phyloP scores from a whole-genome alignment of 116 monocot species.

The Cymodocea nodosa region DNA sequence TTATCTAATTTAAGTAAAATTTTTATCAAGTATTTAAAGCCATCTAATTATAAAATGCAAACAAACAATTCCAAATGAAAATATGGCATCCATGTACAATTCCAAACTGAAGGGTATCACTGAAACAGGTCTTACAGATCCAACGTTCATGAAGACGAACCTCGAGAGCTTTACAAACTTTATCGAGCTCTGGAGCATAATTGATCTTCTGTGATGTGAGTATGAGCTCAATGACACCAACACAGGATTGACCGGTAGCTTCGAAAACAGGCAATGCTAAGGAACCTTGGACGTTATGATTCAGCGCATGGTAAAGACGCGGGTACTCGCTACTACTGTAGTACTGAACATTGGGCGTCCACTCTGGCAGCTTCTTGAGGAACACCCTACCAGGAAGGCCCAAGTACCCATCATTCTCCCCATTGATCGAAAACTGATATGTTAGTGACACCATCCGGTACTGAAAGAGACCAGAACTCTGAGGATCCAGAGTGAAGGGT shows the following conservation, averaged over 20 bases:
- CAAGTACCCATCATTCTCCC: conserved; percentile 28
- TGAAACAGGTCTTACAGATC: too few species aligned
- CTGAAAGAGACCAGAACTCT: conserved; percentile 34
- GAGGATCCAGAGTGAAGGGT: conserved; percentile 57
- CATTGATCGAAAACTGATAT: conserved; percentile 54
- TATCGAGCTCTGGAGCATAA: conserved; percentile 71
- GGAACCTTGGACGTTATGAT: conserved; percentile 47
- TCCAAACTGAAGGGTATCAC: too few species aligned
- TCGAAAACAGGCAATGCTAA: conserved; percentile 73
- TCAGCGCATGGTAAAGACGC: conserved; percentile 50
- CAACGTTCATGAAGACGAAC: conserved; percentile 9
- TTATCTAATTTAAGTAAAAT: too few species aligned
- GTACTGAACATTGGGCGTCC: conserved; percentile 82
- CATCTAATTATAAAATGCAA: too few species aligned
- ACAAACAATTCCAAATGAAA: too few species aligned
- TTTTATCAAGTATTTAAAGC: too few species aligned
- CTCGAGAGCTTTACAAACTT: conserved; percentile 92
- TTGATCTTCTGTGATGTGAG: conserved; percentile 70
- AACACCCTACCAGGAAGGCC: conserved; percentile 81
- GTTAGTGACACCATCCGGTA: conserved; percentile 52
- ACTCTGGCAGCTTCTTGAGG: conserved; percentile 47
- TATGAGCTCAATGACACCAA: conserved; percentile 78
- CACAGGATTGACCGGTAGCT: conserved; percentile 38
- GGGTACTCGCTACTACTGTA: conserved; percentile 67
- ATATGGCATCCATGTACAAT: too few species aligned